Conservation (phyloP, 2,329 filamentous ascomycete genomes). For the Uncinocarpus reesii region DNA sequence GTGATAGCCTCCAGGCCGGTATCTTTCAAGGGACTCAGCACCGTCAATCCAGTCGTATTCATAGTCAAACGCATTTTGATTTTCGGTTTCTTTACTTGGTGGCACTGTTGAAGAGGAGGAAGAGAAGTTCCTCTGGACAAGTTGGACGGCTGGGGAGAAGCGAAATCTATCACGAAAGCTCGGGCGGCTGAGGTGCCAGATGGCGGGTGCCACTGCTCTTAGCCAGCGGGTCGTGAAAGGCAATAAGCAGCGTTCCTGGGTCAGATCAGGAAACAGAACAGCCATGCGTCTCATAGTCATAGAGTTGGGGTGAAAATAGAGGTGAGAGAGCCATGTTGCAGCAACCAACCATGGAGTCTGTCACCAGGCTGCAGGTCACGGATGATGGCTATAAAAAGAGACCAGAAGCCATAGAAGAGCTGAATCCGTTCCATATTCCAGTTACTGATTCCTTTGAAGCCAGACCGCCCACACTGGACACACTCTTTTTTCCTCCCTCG, state of each 20-base stretch:
- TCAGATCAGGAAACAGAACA: no score
- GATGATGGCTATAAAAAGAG: no score
- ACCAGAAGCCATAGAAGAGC: no score
- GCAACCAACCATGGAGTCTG: no score
- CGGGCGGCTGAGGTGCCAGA: neutral
- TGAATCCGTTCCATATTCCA: no score
- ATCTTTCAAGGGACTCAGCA: constrained; percentile 18
- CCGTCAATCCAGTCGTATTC: neutral
- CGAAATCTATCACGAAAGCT: neutral
- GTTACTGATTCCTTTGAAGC: no score
- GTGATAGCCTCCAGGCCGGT: constrained; percentile 28
- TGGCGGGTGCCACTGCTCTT: neutral
- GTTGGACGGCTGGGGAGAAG: neutral
- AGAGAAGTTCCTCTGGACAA: neutral
- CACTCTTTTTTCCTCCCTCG: no score
- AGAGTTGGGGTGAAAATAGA: neutral
- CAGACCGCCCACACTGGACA: no score
- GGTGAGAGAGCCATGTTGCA: no score
- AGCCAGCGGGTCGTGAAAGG: neutral
- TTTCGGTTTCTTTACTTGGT: neutral
- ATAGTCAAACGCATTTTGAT: neutral
- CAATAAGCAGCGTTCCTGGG: neutral
- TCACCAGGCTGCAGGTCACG: no score
- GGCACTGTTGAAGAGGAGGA: neutral
- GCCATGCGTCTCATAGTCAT: neutral